Conservation (phyloP, 2,329 filamentous ascomycete species). For the Colletotrichum sp. region DNA sequence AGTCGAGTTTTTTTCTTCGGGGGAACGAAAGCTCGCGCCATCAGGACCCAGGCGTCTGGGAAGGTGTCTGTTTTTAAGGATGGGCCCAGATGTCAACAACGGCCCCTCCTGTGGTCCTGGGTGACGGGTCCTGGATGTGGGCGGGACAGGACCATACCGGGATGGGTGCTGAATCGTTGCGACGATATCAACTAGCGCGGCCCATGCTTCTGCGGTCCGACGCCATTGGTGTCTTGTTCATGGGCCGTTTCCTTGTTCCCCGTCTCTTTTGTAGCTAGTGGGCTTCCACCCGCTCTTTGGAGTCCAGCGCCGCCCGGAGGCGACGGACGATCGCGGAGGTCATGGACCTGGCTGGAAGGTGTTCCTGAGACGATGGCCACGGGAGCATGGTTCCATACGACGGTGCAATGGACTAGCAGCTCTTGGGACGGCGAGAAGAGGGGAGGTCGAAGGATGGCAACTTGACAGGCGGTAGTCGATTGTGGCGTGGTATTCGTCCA, state of each 20-base stretch:
- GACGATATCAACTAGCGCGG: constrained; percentile 12
- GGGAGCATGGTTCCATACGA: background rate
- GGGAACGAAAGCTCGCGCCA: background rate
- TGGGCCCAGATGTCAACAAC: background rate
- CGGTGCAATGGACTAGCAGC: background rate
- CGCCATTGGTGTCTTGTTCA: background rate
- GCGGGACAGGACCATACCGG: background rate
- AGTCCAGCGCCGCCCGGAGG: background rate
- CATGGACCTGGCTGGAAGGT: background rate
- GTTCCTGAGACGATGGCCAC: background rate
- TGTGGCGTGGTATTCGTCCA: background rate
- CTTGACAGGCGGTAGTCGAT: background rate
- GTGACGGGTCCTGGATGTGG: background rate
- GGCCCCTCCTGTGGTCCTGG: background rate
- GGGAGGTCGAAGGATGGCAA: background rate
- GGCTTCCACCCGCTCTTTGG: background rate
- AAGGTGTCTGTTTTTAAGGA: constrained; percentile 1
- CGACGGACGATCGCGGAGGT: background rate
- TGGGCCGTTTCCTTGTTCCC: background rate
- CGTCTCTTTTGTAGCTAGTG: background rate
- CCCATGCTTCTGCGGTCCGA: background rate
- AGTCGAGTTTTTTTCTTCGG: background rate
- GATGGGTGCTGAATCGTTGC: constrained; percentile 8
- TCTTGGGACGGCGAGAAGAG: background rate
- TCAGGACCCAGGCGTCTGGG: background rate